These are phyloP conservation scores for Backusella australiensis DNA, from an alignment of 192 early-diverging fungal species.

Conservation along the genomic window DNA sequence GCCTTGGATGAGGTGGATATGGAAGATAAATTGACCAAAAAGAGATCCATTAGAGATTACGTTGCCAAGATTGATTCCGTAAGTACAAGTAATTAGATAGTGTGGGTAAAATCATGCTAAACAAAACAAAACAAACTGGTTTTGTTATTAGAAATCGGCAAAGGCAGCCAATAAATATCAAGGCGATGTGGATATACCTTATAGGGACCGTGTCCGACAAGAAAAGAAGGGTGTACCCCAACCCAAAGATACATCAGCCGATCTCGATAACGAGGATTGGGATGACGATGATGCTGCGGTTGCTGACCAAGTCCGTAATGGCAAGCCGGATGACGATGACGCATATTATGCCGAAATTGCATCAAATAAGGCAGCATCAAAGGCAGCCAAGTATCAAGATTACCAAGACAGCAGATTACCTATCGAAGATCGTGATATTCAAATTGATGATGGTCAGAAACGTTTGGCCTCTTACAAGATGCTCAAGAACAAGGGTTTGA, in stretches of 20 bases:
- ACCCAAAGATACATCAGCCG: conserved; percentile 41
- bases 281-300: conserved; percentile 53
- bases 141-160: conserved; percentile 21
- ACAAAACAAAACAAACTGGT: too few relatives aligned
- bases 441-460: conserved; percentile 57
- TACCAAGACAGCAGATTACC: conserved; percentile 41
- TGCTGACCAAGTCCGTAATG: conserved; percentile 38
- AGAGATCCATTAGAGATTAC: conserved; percentile 58
- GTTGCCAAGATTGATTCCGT: conserved; percentile 66
- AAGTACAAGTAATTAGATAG: conserved; percentile 1
- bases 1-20: conserved; percentile 72
- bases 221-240: conserved; percentile 44
- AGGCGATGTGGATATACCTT: conserved; percentile 85
- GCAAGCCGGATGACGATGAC: conserved; percentile 56
- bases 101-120: not conserved
- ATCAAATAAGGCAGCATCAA: conserved; percentile 48
- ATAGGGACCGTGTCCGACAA: conserved; percentile 57
- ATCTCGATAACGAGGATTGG: conserved; percentile 60
- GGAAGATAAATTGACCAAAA: conserved; percentile 76
- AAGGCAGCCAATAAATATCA: conserved; percentile 44
- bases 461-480: conserved; percentile 86
- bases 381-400: conserved; percentile 45
- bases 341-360: conserved; percentile 46
- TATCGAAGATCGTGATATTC: conserved; percentile 36
- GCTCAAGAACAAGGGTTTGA: conserved; percentile 94